Evolutionary conservation across 768 basidiomycete species (phyloP).

Genomic region (Dioszegia hungarica): DNA sequence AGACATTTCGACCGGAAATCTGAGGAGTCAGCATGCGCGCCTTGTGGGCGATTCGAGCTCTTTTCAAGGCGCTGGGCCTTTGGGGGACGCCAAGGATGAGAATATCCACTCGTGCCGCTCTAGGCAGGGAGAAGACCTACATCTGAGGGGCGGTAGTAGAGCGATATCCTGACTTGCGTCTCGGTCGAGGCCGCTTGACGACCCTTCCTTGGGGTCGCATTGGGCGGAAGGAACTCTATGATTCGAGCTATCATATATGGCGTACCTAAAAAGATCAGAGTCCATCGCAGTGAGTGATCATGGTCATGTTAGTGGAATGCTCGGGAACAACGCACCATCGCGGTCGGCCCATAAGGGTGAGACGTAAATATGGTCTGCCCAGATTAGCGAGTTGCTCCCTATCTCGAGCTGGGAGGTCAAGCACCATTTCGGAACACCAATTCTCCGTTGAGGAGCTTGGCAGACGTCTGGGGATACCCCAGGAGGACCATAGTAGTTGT

Average conservation of each 20-base stretch:
- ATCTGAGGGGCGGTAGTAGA: constrained; percentile 95
- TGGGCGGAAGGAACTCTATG: constrained; percentile 89
- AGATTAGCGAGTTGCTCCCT: neutral
- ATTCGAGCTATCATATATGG: constrained; percentile 94
- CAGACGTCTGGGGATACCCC: constrained; percentile 25
- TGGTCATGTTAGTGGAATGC: too few relatives aligned
- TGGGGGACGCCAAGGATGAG: too few relatives aligned
- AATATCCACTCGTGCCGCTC: too few relatives aligned
- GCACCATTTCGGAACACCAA: constrained; percentile 41
- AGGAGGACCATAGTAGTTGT: constrained; percentile 34
- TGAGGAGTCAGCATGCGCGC: constrained; percentile 9
- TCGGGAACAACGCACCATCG: constrained; percentile 68
- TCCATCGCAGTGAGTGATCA: too few relatives aligned
- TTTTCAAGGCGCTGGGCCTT: too few relatives aligned
- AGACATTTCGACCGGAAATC: constrained; percentile 83
- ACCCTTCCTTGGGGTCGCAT: constrained; percentile 51
- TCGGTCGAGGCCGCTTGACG: constrained; percentile 19
- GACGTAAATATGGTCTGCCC: constrained; percentile 89
- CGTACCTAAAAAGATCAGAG: constrained; percentile 51
- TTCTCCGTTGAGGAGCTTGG: constrained; percentile 43
- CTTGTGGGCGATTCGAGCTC: too few relatives aligned
- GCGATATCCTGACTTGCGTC: constrained; percentile 74
- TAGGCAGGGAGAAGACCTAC: constrained; percentile 17
- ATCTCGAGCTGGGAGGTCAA: constrained; percentile 8
- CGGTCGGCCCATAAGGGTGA: constrained; percentile 86